Evolutionary conservation across 257 asterid species (phyloP), one percentile per base, ranked within the genome.

Genomic region (Voacanga thouarsii): DNA sequence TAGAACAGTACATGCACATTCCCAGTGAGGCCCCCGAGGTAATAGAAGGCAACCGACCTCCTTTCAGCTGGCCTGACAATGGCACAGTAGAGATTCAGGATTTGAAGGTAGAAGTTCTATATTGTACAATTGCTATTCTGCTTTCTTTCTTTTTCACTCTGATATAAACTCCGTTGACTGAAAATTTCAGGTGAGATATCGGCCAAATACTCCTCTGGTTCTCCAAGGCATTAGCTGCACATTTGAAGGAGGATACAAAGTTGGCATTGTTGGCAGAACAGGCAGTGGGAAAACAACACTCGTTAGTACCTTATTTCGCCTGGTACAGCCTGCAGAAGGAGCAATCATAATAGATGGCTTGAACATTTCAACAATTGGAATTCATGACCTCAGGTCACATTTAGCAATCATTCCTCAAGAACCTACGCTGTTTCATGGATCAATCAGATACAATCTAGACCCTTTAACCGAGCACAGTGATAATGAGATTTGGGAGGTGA

Each of bases 231-330:
- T 85, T 26, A 77, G 79, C 51, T 85, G 77, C 67, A 75, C 72
- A 51, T 60, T 82, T 69, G 79, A 77, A 78, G 84, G 81, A 67
- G 88, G 88, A 33, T 19, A 79, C 37, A 82, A 85, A 82, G 56
- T 85, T 60, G 86, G 88, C 56, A 74, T 85, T 53, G 86, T 85
- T 68, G 88, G 88, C 76, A 55, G 88, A 78, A 82, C 85, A 15
- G 86, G 89, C 7, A 85, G 86, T 68, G 86, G 89, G 33, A 85
- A 85, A 69, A 71, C 86, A 41, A 85, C 89, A 23, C 78, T 83
- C 11, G 83, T 85, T 30, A 78, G 80, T 23, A 79, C 83, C 12
- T 72, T 83, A 41, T 83, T 83, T 80, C 83, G 85, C 55, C 69
- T 84, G 72, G 85, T 81, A 74, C 85, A 84, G 44, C 83, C 87